Base-by-base conservation (phyloP, 2,329 filamentous ascomycete species). In the Talaromyces sp. region DNA sequence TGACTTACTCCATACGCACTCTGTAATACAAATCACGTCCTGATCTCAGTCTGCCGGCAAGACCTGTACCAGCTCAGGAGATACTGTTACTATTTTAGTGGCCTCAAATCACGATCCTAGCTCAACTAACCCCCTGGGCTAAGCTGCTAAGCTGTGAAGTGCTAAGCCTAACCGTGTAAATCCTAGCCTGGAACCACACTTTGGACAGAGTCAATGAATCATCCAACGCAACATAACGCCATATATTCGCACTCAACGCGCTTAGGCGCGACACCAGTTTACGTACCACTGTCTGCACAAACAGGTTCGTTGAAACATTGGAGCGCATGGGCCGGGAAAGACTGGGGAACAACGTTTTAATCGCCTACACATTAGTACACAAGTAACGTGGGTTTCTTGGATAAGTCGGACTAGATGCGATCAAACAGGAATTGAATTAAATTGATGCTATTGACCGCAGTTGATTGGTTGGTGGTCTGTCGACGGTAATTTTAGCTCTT, bases 181-280 rank as follows among this genome's bases (percentile, higher is more conserved):
- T 37, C 13, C 13, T 37, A 37, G 35, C 13, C 35, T 37, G 35
- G 41, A 41, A 60, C 27, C 41, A 35, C 50, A 31, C 27, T 33
- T 11, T 54, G 50, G 27, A 24, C 52, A 7, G 48, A 43, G 37
- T 56, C 27, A 19, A 57, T 37, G 48, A 22, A 33, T 37, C 45
- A 35, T 50, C 60, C 39, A 45, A 47, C 27, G 27, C 48, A 45
- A 47, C 35, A 33, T 22, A 43, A 19, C 37, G 48, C 60, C 60
- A 62, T 45, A n/a, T 41, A 48, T 19, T 47, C 19, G 3, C 43
- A 22, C 16, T 24, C 43, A 54, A 56, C 61, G 50, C 61, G 61
- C 50, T 57, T 57, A 57, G 27, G 48, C 61, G 50, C 39, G 50
- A 62, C 61, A 43, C 52, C 24, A 13, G 33, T 56, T 37, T 56